Evolutionary conservation across 768 basidiomycete species (phyloP), one percentile per base, ranked within the genome.

Genomic region (Nidularia pulvinata): DNA sequence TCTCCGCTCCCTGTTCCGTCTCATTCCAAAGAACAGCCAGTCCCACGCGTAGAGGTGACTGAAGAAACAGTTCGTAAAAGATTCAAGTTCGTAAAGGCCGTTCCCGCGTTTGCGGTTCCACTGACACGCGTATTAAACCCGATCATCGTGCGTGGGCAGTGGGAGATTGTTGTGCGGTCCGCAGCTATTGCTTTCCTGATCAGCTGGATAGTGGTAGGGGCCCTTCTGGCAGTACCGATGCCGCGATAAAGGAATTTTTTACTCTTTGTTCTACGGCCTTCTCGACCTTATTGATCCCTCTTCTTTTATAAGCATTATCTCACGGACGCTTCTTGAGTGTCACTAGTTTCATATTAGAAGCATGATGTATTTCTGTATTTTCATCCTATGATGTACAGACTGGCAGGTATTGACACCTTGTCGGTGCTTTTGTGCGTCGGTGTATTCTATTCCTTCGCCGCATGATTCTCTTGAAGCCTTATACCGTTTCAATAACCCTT

Each of bases 141-240:
- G 13, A 76, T 86, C 52, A 82, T 92, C 49, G 78, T 82, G 49
- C 78, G 91, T n/a, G 89, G 83, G 2, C 91, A 93, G 60, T 93
- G 91, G 91, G 89, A 92, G 68, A 86, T 93, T 32, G 88, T 92
- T 33, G 71, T 88, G 30, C 74, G 88, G 36, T 86, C 85, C 2
- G 75, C 73, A 44, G 32, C 72, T 0, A 58, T 84, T 7, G 82
- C 82, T 0, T 68, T 82, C 22, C 30, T 86, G 11, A 51, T 78
- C 43, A 69, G 69, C 49, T 78, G 75, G 72, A 46, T 69, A 7
- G 50, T 80, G 10, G 57, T 80, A 6, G 79, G 74, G 1, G 55
- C 57, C 39, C 56, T 81, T 46, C 56, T 83, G 55, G 79, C 77
- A 3, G 57, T 79, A 33, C 79, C 78, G 19, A 66, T 65, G 30